phyloP scores from a whole-genome alignment of 106 monocot species.

The Dioscorea alata region DNA sequence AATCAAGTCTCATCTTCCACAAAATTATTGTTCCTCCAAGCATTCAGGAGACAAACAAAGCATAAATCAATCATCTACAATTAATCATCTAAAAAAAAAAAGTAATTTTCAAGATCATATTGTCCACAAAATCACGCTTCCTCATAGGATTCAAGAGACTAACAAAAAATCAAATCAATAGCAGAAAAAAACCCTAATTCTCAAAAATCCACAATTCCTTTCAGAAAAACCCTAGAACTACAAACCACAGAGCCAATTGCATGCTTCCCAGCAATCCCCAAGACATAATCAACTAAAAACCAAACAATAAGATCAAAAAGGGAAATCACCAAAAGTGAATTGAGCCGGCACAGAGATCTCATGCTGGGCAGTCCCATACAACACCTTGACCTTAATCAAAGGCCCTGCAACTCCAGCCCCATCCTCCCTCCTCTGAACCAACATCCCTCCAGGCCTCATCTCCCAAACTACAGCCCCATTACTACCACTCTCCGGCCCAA shows the following conservation, averaged over 20 bases:
- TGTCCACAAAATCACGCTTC: background rate
- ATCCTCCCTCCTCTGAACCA: constrained; percentile 66
- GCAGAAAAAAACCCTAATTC: background rate
- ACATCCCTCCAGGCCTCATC: constrained; percentile 76
- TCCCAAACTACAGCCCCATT: constrained; percentile 46
- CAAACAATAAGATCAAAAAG: background rate
- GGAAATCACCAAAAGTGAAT: constrained; percentile 70
- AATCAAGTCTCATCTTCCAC: background rate
- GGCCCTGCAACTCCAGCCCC: constrained; percentile 19
- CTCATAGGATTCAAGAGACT: background rate
- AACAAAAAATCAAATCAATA: background rate
- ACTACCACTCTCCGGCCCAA: constrained; percentile 6
- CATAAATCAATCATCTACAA: background rate
- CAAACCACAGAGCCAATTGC: background rate
- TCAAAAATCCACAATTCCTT: background rate
- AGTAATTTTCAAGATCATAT: background rate
- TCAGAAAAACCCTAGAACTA: background rate
- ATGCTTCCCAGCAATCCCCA: background rate
- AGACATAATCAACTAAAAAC: background rate
- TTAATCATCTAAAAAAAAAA: background rate
- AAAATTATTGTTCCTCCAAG: background rate
- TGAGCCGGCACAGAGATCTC: constrained; percentile 69
- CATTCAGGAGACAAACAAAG: background rate
- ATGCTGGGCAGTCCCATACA: constrained; percentile 44
- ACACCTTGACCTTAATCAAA: constrained; percentile 66